Conservation (phyloP, 2,329 filamentous ascomycete genomes). For the Plenodomus biglobosus region DNA sequence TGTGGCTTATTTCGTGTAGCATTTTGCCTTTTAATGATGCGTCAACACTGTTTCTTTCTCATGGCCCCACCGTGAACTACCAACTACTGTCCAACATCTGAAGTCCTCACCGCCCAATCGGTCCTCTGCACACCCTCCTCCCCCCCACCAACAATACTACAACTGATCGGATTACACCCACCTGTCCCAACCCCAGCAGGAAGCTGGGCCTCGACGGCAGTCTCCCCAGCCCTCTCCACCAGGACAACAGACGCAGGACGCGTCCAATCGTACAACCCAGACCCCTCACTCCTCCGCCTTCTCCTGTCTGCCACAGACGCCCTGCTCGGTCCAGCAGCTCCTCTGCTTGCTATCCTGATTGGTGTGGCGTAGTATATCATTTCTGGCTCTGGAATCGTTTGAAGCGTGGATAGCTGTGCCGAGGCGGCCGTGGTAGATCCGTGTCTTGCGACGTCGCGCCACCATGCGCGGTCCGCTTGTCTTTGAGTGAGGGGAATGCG, state of each 20-base stretch:
- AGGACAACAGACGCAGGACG: background rate
- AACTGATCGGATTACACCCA: background rate
- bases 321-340: background rate
- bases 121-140: background rate
- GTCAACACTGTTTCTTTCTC: background rate
- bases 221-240: background rate
- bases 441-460: constrained; percentile 8
- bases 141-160: background rate
- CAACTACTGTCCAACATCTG: background rate
- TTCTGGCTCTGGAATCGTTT: constrained; percentile 11
- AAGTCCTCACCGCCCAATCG: constrained; percentile 2
- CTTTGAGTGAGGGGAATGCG: background rate
- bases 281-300: background rate
- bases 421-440: constrained; percentile 3
- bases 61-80: background rate
- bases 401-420: constrained; percentile 8
- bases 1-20: too few species aligned
- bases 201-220: background rate
- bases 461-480: constrained; percentile 7
- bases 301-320: too few species aligned
- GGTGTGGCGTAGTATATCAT: background rate
- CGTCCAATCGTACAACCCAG: constrained; percentile 7
- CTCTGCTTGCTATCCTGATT: too few species aligned
- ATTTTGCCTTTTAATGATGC: too few species aligned
- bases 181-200: background rate